Evolutionary conservation across 1,139 yeast species (phyloP).

Genomic region (Hemisphaericaspora subhashii): DNA sequence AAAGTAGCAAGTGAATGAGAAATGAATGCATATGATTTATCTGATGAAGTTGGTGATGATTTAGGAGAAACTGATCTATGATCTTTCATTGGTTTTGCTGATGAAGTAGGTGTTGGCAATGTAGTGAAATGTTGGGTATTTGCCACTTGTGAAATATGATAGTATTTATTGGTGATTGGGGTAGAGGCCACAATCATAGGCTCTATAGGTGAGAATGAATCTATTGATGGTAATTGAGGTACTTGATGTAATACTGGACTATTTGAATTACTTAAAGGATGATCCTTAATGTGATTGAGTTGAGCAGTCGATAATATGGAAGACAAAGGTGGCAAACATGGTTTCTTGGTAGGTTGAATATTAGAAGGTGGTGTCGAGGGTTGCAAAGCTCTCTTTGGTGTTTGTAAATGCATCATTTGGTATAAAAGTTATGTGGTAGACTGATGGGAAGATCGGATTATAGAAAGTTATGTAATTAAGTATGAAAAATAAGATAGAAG

Average conservation of each 20-base stretch:
- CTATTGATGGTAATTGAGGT: conserved; percentile 27
- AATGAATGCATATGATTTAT: conserved; percentile 77
- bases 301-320: conserved; percentile 29
- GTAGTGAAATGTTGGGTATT: neutral
- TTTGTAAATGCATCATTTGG: conserved; percentile 25
- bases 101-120: conserved; percentile 1
- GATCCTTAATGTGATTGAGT: conserved; percentile 18
- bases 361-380: conserved; percentile 18
- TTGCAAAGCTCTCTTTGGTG: conserved; percentile 36
- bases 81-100: neutral
- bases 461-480: too few species aligned
- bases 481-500: too few species aligned
- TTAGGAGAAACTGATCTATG: conserved; percentile 2
- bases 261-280: conserved; percentile 39
- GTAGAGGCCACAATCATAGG: conserved; percentile 7
- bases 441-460: too few species aligned
- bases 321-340: conserved; percentile 45
- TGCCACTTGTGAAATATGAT: neutral
- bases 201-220: conserved; percentile 15
- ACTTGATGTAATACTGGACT: conserved; percentile 16
- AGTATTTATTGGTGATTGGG: conserved; percentile 16
- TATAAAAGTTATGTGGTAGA: conserved; percentile 10
- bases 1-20: conserved; percentile 88
- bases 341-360: conserved; percentile 6
- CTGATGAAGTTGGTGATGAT: conserved; percentile 16